Evolutionary conservation across 1,284 basidiomycete genomes (phyloP).

Genomic region (Thelephora terrestris): DNA sequence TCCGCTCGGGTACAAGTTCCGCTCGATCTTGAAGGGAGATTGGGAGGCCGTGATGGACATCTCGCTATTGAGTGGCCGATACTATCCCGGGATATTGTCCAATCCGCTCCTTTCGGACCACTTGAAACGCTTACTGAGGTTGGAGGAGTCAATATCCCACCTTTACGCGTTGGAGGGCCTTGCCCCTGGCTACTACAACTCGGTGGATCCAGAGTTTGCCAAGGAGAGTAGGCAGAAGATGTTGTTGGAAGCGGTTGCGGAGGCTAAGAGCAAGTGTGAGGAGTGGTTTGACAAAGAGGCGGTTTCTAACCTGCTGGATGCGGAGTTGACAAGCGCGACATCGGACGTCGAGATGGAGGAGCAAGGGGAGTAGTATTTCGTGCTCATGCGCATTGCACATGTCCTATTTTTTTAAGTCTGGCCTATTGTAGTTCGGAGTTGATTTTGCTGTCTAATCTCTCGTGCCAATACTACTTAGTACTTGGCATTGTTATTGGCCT

Average conservation of each 20-base stretch:
- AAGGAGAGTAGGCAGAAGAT: slow-evolving; percentile 39
- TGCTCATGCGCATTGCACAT: no score
- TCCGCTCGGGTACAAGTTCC: slow-evolving; percentile 55
- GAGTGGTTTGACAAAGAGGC: slow-evolving; percentile 1
- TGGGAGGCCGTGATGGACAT: slow-evolving; percentile 57
- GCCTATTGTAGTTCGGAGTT: no score
- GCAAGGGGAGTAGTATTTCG: slow-evolving; percentile 4
- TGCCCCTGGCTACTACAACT: slow-evolving; percentile 49
- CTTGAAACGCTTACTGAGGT: slow-evolving; percentile 17
- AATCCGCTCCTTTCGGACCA: slow-evolving; percentile 44
- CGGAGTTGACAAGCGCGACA: no score
- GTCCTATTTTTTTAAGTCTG: no score
- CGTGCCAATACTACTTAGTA: no score
- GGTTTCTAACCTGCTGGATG: no score
- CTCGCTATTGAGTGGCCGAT: slow-evolving; percentile 58
- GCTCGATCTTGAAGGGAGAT: slow-evolving; percentile 52
- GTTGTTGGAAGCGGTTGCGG: slow-evolving; percentile 46
- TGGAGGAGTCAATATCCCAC: slow-evolving; percentile 29
- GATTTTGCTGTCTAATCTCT: no score
- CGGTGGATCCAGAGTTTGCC: slow-evolving; percentile 50
- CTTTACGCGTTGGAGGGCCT: slow-evolving; percentile 62
- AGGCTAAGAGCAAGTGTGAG: slow-evolving; percentile 26
- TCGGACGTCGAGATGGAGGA: slow-evolving; percentile 1
- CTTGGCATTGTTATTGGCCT: no score
- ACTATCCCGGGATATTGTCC: slow-evolving; percentile 56